Evolutionary conservation across 331 rosid genomes (phyloP), one percentile per base, ranked within the genome.

Genomic region (Quercus tomentella): DNA sequence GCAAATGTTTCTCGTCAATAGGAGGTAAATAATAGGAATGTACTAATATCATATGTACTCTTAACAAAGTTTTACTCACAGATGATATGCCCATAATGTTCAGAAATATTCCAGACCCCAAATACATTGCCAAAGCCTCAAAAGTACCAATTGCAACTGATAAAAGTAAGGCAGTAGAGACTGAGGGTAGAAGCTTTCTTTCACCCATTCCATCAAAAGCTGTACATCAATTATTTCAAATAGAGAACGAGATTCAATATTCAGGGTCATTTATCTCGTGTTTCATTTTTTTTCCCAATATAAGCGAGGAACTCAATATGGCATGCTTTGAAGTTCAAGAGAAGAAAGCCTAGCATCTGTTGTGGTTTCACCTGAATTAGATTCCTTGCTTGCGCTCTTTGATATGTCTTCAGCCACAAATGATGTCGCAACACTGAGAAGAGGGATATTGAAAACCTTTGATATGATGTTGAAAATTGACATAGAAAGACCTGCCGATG

Each of bases 321-420:
- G 62, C 52, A 67, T 7, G 17, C 22, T n/a, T 56, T 9, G 54
- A 23, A 67, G 30, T 31, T 57, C 22, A 23, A 68, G 23, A 69
- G 31, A 35, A 22, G 76, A 21, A 21, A 49, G 51, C 33, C 63
- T 69, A 6, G 70, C n/a, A 62, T 49, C 74, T 17, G 16, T 49
- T 72, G 7, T 72, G 74, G 51, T 80, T 66, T 62, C 52, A 92
- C 98, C 99, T 86, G 94, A 86, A 84, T 76, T 26, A 84, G 92
- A 80, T 56, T 65, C 72, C 57, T 80, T 76, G 68, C 52, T 63
- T 70, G 87, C 86, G 76, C 62, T 33, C 77, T 88, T 91, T 43
- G 97, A 88, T 68, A 96, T 82, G 83, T 96, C 99, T 79, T 96
- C 94, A 45, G 99, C 99, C 74, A 96, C 99, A 82, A 96, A 96